Evolutionary conservation across 2,329 filamentous ascomycete species (phyloP).

Genomic region (Epichloe baconii): DNA sequence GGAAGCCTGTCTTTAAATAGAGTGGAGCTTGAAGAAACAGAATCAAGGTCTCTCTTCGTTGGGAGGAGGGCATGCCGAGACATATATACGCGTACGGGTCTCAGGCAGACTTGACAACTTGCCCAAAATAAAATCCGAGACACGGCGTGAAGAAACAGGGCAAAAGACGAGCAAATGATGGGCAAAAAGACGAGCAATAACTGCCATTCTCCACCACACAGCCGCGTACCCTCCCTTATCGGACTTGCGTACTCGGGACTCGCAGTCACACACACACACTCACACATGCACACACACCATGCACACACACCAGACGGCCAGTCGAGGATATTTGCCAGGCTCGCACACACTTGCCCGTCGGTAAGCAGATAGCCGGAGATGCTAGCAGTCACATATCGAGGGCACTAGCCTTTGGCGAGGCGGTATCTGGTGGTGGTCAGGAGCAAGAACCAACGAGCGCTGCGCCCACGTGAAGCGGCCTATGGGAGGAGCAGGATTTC

Average conservation of each 20-base stretch:
- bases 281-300: background rate
- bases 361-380: background rate
- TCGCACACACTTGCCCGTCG: background rate
- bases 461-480: slow-evolving; percentile 6
- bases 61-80: background rate
- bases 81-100: background rate
- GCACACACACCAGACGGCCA: background rate
- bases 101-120: background rate
- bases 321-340: background rate
- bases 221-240: background rate
- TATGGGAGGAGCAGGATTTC: background rate
- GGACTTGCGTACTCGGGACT: background rate
- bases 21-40: background rate
- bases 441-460: background rate
- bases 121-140: background rate
- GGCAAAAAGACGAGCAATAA: too few species aligned
- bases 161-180: background rate
- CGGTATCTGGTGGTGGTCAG: slow-evolving; percentile 4
- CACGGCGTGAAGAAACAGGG: background rate
- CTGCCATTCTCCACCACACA: background rate
- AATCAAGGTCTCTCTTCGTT: background rate
- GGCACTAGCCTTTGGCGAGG: slow-evolving; percentile 1
- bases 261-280: background rate
- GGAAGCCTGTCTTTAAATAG: background rate
- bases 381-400: slow-evolving; percentile 2